Base-by-base conservation (phyloP, 805 yeast genomes). In the Hanseniaspora clermontiae region DNA sequence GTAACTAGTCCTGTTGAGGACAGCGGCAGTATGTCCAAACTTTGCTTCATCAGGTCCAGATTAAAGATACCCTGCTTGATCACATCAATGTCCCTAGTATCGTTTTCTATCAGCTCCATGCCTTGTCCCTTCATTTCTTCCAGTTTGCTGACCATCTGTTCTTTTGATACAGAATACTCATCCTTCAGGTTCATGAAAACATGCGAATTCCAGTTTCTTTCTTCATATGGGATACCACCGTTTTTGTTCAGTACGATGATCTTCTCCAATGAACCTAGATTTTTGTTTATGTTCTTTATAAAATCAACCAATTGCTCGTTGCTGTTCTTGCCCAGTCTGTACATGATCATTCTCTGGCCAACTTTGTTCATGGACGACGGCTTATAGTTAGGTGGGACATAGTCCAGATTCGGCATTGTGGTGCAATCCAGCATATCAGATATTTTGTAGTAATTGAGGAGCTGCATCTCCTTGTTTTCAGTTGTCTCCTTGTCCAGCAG, bases 211-310 rank as follows among this genome's bases (percentile, higher is more conserved):
- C 82, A 80, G 58, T 81, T 78, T 58, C 97, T 75, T 65, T 88
- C 96, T 27, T 81, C 72, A 0, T 95, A 84, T 0, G 97, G 97
- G 7, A 88, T 83, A 0, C 99, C 99, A 1, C 99, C 99, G 19
- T 77, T 66, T 0, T 82, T 79, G 63, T 89, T 97, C 34, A 93
- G 72, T 60, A 83, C 81, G 8, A 91, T 78, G 32, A 91, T 70
- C 61, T 93, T 93, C 60, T 93, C 98, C 45, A 93, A 77, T 0
- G 82, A 73, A n/a, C 74, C 66, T 31, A 74, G 60, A 50, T 70
- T 70, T 17, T 58, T 61, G 45, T 46, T 14, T 10, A 47, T 17
- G 15, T 29, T 19, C 17, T 40, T 38, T 8, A 47, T n/a, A 34
- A 46, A 46, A 5, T 14, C 27, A 10, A 29, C 8, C 10, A 39